phyloP scores from a whole-genome alignment of 2,329 filamentous ascomycete species.

The Pseudopyrenochaeta lycopersici region DNA sequence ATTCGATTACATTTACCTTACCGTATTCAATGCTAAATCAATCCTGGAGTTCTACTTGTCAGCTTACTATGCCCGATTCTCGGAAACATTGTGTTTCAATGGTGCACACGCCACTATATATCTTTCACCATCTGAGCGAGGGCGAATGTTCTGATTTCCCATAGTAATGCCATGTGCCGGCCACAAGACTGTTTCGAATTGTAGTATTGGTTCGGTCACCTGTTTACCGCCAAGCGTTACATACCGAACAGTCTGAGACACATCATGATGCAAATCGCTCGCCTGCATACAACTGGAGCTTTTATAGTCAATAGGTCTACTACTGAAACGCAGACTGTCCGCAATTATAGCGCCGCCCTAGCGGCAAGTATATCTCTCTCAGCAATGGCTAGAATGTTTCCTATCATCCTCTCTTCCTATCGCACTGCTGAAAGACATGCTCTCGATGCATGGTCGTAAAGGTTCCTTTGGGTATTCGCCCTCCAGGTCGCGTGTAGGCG shows the following conservation, averaged over 20 bases:
- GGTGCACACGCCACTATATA: no score
- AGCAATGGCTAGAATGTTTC: background rate
- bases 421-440: background rate
- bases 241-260: conserved; percentile 5
- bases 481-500: conserved; percentile 15
- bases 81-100: no score
- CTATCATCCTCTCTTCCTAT: background rate
- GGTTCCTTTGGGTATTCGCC: conserved; percentile 14
- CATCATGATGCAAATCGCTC: background rate
- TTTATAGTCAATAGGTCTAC: background rate
- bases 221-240: background rate
- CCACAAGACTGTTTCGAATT: background rate
- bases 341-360: background rate
- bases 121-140: no score
- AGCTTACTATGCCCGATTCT: no score
- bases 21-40: no score
- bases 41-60: no score
- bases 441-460: conserved; percentile 18
- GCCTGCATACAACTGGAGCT: background rate
- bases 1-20: no score
- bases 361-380: background rate
- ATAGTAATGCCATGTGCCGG: background rate
- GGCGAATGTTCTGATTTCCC: background rate
- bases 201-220: background rate
- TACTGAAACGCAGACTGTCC: conserved; percentile 11